Evolutionary conservation across 805 yeast species (phyloP).

Genomic region (Torulaspora delbrueckii): DNA sequence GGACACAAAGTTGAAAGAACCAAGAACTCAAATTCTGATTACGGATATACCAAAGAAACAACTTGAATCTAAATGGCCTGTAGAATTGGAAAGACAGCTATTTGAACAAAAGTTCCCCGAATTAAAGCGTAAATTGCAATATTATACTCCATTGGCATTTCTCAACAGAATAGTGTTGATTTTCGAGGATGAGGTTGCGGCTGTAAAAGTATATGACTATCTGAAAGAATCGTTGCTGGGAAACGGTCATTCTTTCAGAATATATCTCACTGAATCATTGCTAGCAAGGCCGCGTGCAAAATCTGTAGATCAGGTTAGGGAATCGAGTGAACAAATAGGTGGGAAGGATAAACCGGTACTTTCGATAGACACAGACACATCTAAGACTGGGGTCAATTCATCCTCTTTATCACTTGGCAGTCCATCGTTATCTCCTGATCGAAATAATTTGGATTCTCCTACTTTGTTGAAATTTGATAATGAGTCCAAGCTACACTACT

Average conservation of each 20-base stretch:
- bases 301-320: conserved; percentile 10
- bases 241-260: conserved; percentile 18
- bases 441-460: conserved; percentile 26
- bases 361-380: conserved; percentile 27
- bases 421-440: conserved; percentile 33
- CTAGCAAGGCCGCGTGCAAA: conserved; percentile 30
- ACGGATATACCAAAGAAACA: conserved; percentile 29
- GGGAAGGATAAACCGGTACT: conserved; percentile 21
- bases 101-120: conserved; percentile 26
- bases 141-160: conserved; percentile 40
- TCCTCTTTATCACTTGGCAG: conserved; percentile 22
- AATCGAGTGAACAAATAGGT: not conserved
- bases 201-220: conserved; percentile 22
- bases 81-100: conserved; percentile 19
- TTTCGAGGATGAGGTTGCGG: conserved; percentile 27
- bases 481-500: conserved; percentile 25
- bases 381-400: conserved; percentile 19
- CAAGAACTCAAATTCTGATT: conserved; percentile 31
- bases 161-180: conserved; percentile 42
- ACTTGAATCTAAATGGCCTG: conserved; percentile 29
- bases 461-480: conserved; percentile 27
- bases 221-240: conserved; percentile 17
- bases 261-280: conserved; percentile 36
- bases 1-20: not conserved
- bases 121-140: conserved; percentile 20